Evolutionary conservation across 169 alveolate genomes (phyloP).

Genomic region (Eimeria praecox): DNA sequence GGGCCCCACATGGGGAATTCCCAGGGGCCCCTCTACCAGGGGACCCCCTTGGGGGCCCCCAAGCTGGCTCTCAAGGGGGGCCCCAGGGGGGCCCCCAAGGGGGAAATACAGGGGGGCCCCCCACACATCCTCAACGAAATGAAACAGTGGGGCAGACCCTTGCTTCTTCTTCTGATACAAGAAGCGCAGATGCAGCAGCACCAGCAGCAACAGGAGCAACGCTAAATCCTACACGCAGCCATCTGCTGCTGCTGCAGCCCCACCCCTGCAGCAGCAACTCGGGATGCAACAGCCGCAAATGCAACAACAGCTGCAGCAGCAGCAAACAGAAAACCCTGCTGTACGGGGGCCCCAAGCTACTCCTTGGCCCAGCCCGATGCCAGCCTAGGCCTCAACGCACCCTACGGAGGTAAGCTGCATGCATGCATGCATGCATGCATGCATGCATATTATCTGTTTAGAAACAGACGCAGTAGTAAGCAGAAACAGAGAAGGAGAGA

Average conservation of each 20-base stretch:
- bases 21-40: too few species aligned
- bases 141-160: slow-evolving; percentile 6
- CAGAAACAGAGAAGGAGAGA: neutral
- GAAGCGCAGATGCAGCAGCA: neutral
- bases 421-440: neutral
- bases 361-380: neutral
- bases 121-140: neutral
- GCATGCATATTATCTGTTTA: neutral
- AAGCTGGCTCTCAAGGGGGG: too few species aligned
- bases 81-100: slow-evolving; percentile 22
- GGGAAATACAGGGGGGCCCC: neutral
- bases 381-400: neutral
- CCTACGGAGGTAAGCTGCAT: neutral
- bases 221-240: too few species aligned
- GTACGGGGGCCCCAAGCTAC: neutral
- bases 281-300: neutral
- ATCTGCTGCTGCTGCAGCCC: neutral
- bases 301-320: neutral
- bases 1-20: too few species aligned
- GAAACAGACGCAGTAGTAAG: neutral
- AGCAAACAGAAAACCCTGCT: neutral
- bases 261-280: slow-evolving; percentile 1
- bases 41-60: too few species aligned
- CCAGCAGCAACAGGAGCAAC: neutral
- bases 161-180: neutral